These are phyloP conservation scores for Neofusicoccum sp. DNA, from an alignment of 2,329 filamentous ascomycete species.

Conservation along the genomic window DNA sequence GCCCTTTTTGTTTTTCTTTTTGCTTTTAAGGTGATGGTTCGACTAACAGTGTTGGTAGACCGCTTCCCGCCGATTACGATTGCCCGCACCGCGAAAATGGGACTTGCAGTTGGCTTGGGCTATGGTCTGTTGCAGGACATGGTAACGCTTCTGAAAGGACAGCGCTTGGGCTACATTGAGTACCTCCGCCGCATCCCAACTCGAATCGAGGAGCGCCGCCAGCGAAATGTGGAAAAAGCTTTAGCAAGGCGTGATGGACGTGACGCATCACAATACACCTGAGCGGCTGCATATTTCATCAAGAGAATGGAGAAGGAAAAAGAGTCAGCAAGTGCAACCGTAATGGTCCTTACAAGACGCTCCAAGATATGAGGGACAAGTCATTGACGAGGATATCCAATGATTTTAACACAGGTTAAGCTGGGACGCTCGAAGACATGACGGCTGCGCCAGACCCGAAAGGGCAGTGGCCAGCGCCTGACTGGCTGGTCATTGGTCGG, in stretches of 20 bases:
- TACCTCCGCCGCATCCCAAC: constrained; percentile 37
- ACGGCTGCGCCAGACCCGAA: no score
- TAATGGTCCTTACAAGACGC: no score
- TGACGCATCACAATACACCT: neutral
- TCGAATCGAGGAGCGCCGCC: neutral
- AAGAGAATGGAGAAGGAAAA: neutral
- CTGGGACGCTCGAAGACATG: no score
- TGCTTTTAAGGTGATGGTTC: constrained; percentile 18
- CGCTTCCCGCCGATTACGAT: constrained; percentile 68
- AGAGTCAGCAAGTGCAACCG: neutral
- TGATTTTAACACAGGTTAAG: no score
- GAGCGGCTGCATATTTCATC: neutral
- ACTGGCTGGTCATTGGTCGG: no score
- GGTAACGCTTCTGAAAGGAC: constrained; percentile 66
- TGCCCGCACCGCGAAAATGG: constrained; percentile 69
- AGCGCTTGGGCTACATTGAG: constrained; percentile 72
- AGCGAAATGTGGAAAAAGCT: neutral
- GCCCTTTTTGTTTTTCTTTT: neutral
- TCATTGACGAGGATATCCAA: no score
- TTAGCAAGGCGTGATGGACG: neutral
- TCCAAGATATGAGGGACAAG: no score
- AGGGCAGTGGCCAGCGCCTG: no score
- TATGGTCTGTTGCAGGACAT: constrained; percentile 82
- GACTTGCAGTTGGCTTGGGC: constrained; percentile 71
- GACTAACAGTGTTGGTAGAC: constrained; percentile 51